Evolutionary conservation across 257 asterid species (phyloP), one percentile per base, ranked within the genome.

Genomic region (Przewalskia tangutica): DNA sequence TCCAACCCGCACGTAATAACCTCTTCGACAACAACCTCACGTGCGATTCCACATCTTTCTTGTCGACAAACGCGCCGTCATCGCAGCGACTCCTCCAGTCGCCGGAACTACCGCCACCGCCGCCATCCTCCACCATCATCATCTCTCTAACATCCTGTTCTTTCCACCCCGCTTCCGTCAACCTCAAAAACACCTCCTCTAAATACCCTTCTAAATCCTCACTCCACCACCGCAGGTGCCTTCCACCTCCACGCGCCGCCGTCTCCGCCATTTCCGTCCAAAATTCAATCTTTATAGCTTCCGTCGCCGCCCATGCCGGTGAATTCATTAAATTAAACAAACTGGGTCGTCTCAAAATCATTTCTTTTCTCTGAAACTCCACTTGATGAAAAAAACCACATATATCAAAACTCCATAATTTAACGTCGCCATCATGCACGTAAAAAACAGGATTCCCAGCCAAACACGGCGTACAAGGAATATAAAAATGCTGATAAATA

Each of bases 301-400:
- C 93, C 75, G 88, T 95, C 20, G 99, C 99, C n/a, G 97, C 97
- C 98, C 99, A 95, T 3, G 97, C 89, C 27, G 99, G 99, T n/a
- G 89, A 88, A 0, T 90, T 79, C 4, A 89, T 76, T 38, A 85
- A 27, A 27, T 71, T 83, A 5, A 75, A 60, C 85, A 44, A 18
- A 53, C 83, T 80, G 75, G 84, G 85, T 85, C 86, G 64, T 82
- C 65, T 66, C 62, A 77, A 8, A 60, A 71, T 70, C n/a, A 79
- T 90, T 60, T 70, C 90, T 1, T 84, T 66, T 3, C 73, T 55
- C 36, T 77, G 67, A 48, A 91, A 88, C 17, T 94, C 97, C 6
- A 86, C 86, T 20, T 80, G 85, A 55, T 89, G 94, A 38, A 95
- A 95, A 79, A 92, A 94, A 0, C 95, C 94, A 14, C 92, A 89